Percentiles rank a stretch among this genome's conserved stretches.
Evolutionary conservation across 1,139 yeast genomes (phyloP).

Genomic region (Wickerhamomyces sp.): DNA sequence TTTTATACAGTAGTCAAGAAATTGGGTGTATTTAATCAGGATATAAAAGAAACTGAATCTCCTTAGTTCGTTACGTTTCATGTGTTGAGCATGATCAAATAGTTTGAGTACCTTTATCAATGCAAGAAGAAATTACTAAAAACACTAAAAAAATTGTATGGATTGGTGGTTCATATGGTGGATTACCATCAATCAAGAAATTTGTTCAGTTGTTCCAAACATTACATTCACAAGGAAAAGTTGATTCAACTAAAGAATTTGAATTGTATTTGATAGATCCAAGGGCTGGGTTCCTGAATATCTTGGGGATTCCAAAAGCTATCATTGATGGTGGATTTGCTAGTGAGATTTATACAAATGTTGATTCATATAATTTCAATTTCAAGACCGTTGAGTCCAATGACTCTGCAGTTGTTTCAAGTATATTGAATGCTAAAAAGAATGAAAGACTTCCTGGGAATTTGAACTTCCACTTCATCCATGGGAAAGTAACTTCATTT

Average conservation of each 20-base stretch:
- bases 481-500: conserved; percentile 36
- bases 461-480: conserved; percentile 30
- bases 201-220: conserved; percentile 29
- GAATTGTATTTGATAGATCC: conserved; percentile 46
- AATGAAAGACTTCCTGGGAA: conserved; percentile 15
- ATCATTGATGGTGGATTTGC: conserved; percentile 45
- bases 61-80: no score
- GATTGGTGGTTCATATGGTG: conserved; percentile 53
- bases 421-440: conserved; percentile 14
- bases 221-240: no score
- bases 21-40: no score
- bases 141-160: conserved; percentile 30
- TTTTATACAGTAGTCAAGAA: no score
- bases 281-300: conserved; percentile 45
- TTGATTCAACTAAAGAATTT: conserved; percentile 15
- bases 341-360: conserved; percentile 32
- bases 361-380: conserved; percentile 20
- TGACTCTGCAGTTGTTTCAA: conserved; percentile 28
- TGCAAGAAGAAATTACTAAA: no score
- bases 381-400: conserved; percentile 29
- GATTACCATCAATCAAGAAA: conserved; percentile 38
- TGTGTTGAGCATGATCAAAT: no score
- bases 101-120: no score
- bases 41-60: no score
- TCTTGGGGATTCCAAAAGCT: conserved; percentile 47